Conservation (phyloP, 2,329 filamentous ascomycete species). For the Claviceps purpurea region DNA sequence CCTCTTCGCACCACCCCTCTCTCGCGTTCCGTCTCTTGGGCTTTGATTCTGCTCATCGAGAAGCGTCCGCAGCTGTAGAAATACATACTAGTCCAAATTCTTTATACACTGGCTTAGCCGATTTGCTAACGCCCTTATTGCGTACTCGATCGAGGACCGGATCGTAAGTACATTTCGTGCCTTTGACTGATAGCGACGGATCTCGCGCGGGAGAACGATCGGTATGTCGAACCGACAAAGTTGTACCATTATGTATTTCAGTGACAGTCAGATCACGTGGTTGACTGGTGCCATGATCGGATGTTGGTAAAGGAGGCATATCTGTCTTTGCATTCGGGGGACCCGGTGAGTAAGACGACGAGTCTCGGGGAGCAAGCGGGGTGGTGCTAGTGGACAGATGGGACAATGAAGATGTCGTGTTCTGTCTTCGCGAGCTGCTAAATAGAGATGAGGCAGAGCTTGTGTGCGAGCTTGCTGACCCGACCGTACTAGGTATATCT, state of each 20-base stretch:
- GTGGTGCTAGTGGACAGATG: conserved; percentile 24
- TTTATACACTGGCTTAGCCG: conserved; percentile 46
- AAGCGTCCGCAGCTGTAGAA: conserved; percentile 23
- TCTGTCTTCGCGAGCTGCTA: conserved; percentile 34
- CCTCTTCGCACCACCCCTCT: conserved; percentile 14
- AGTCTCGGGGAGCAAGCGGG: conserved; percentile 26
- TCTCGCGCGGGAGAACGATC: conserved; percentile 44
- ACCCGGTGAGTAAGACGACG: conserved; percentile 35
- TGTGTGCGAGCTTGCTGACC: conserved; percentile 58
- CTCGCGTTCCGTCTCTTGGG: neutral
- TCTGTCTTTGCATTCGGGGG: conserved; percentile 39
- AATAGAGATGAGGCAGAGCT: conserved; percentile 62
- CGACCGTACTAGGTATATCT: conserved; percentile 57
- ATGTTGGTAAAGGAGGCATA: conserved; percentile 37
- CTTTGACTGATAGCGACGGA: conserved; percentile 37
- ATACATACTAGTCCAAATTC: conserved; percentile 55
- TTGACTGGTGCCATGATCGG: conserved; percentile 20
- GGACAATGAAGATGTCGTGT: conserved; percentile 28
- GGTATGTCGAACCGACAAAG: conserved; percentile 19
- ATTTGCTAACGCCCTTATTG: conserved; percentile 38
- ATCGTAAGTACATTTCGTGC: conserved; percentile 48
- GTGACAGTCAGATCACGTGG: conserved; percentile 11
- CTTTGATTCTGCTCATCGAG: conserved; percentile 8
- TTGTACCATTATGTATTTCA: conserved; percentile 20
- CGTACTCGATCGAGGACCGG: conserved; percentile 39